A percentile compares a stretch with the other conserved stretches of the same genome.
Conservation (phyloP, 192 early-diverging fungal species). For the Umbelopsis sp. region DNA sequence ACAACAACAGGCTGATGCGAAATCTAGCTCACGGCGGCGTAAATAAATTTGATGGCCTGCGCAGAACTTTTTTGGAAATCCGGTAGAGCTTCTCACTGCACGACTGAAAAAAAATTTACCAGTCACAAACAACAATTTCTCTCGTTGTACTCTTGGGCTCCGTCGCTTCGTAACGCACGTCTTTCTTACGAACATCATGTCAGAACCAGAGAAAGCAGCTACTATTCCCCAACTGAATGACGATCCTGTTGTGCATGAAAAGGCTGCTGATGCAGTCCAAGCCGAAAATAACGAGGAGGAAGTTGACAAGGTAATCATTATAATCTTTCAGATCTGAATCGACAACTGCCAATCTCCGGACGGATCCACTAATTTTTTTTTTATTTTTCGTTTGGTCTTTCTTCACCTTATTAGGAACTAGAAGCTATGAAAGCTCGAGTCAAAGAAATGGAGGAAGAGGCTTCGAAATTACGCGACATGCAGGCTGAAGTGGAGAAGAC, state of each 20-base stretch:
- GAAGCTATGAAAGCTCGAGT: constrained; percentile 79
- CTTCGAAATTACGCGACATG: constrained; percentile 77
- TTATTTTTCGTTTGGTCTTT: neutral
- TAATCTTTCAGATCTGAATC: neutral
- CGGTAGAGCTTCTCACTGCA: too few species aligned
- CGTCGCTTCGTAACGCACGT: neutral
- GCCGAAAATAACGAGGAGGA: neutral
- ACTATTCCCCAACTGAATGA: constrained; percentile 1
- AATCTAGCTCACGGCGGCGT: too few species aligned
- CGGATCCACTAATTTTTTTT: neutral
- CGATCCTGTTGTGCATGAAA: constrained; percentile 11
- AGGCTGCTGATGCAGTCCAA: neutral
- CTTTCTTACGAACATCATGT: neutral
- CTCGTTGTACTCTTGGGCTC: too few species aligned
- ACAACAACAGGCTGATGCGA: too few species aligned
- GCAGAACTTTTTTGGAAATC: too few species aligned
- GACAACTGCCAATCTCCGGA: neutral
- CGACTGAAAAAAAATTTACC: neutral
- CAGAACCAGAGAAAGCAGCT: constrained; percentile 18
- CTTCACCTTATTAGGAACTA: constrained; percentile 66
- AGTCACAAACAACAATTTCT: constrained; percentile 14
- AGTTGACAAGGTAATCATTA: neutral
- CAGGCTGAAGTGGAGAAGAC: constrained; percentile 77
- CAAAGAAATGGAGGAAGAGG: constrained; percentile 82
- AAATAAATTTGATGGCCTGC: too few species aligned